phyloP scores from a whole-genome alignment of 176 grass and related monocot species.

The Panicum miliaceum region DNA sequence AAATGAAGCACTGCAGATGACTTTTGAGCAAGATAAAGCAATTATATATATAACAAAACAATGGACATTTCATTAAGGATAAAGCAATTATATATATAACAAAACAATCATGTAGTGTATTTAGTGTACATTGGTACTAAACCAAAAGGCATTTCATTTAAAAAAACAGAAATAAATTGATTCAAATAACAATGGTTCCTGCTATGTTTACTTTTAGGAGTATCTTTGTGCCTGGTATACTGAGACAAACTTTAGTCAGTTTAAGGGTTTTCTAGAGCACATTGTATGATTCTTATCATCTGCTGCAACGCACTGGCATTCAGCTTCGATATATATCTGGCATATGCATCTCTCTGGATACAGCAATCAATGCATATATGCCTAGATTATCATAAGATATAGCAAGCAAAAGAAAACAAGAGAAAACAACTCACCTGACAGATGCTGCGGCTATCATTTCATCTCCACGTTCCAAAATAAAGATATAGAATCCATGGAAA shows the following conservation, averaged over 20 bases:
- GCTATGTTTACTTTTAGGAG: not conserved
- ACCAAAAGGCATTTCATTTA: not conserved
- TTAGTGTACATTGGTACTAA: not conserved
- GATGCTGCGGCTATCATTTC: slow-evolving; percentile 96
- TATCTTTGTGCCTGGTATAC: slow-evolving; percentile 13
- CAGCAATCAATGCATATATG: slow-evolving; percentile 21
- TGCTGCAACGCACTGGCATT: not conserved
- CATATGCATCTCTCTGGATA: slow-evolving; percentile 20
- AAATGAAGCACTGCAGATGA: not conserved
- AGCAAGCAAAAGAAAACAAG: slow-evolving; percentile 23
- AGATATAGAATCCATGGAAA: slow-evolving; percentile 87
- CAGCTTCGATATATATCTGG: slow-evolving; percentile 4
- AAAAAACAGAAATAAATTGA: not conserved
- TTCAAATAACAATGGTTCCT: not conserved
- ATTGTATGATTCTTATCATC: slow-evolving; percentile 10
- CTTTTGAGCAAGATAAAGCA: slow-evolving; percentile 17
- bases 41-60: slow-evolving; percentile 18
- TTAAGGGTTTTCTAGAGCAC: slow-evolving; percentile 12
- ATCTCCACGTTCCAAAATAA: slow-evolving; percentile 86
- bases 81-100: slow-evolving; percentile 1
- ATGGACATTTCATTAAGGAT: not conserved
- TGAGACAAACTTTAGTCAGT: not conserved
- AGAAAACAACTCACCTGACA: slow-evolving; percentile 64
- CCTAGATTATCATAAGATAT: slow-evolving; percentile 9
- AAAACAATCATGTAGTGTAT: slow-evolving; percentile 10